Base-by-base conservation (phyloP, 2,329 filamentous ascomycete genomes). In the Apiospora koreana region DNA sequence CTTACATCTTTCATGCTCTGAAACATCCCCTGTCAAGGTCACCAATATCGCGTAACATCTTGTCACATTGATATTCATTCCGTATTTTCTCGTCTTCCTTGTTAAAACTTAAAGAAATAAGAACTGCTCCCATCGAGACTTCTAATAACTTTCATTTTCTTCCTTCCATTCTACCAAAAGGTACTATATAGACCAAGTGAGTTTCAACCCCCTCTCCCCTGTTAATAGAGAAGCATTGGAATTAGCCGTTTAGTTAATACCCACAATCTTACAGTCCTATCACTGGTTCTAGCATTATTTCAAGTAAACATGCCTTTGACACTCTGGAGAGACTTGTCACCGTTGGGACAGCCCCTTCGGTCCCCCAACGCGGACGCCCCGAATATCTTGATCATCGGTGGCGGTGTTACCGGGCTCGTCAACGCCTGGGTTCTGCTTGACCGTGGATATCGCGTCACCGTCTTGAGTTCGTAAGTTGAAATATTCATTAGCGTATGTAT, bases 401-500 rank as follows among this genome's bases (percentile, higher is more conserved):
- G 78, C 2, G 78, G 78, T 18, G 78, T 80, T 43, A 77, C 75
- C 70, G 78, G 78, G 38, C 73, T 80, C 41, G 72, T 78, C 62
- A 75, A 76, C 74, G 77, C 83, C 2, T 86, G 84, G 83, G 74
- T 80, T 14, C 77, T 85, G 12, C 76, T 85, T 1, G 84, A 85
- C 68, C 76, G 77, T 25, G 83, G 84, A 6, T 84, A 84, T 74
- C 79, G 76, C 35, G 83, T 85, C 70, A 85, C 83, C 5, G 79
- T 86, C 41, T 64, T 85, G 35, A 80, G 83, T 48, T 70, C 70
- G 70, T 71, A 42, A 67, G 70, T 68, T 9, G n/a, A n/a, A 35
- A 58, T 16, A 43, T 3, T 43, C 4, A 16, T 1, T 16, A 16
- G 14, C 16, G 16, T 12, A 23, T 58, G 23, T 7, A 10, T 65